These are phyloP conservation scores for Sphaerostilbella broomeana DNA, from an alignment of 2,329 filamentous ascomycete genomes.

Conservation along the genomic window DNA sequence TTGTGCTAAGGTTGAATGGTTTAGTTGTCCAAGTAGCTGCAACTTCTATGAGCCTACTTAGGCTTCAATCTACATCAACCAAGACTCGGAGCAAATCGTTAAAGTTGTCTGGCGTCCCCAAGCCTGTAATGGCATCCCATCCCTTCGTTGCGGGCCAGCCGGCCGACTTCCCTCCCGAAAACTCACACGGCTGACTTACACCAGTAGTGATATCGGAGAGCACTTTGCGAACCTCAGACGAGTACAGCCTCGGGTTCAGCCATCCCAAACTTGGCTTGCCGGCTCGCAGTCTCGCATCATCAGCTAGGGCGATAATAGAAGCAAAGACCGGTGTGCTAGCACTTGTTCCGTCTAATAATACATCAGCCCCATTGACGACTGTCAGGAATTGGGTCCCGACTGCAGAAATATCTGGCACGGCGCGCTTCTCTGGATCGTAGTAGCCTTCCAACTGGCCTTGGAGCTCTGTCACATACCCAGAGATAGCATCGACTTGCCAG, in stretches of 20 bases:
- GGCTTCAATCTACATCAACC: no score
- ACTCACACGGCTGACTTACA: no score
- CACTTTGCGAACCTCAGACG: conserved; percentile 8
- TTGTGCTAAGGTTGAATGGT: no score
- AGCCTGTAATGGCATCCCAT: no score
- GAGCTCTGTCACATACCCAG: conserved; percentile 34
- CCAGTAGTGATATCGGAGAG: neutral
- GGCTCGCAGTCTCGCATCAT: conserved; percentile 38
- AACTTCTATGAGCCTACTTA: no score
- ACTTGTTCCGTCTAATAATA: conserved; percentile 22
- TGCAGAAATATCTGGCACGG: conserved; percentile 39
- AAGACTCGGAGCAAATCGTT: no score
- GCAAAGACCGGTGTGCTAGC: conserved; percentile 44
- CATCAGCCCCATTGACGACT: conserved; percentile 21
- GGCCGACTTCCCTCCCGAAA: neutral
- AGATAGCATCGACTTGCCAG: conserved; percentile 39
- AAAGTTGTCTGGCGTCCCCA: no score
- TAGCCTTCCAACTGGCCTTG: conserved; percentile 35
- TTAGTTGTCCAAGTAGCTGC: no score
- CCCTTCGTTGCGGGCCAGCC: no score
- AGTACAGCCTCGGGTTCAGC: conserved; percentile 41
- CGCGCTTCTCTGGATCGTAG: conserved; percentile 41
- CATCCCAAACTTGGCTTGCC: conserved; percentile 41
- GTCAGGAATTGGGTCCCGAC: conserved; percentile 52
- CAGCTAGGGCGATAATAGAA: conserved; percentile 40